Evolutionary conservation across 1,284 basidiomycete genomes (phyloP), one percentile per base, ranked within the genome.

Genomic region (Neotropicomus parvogracilis): DNA sequence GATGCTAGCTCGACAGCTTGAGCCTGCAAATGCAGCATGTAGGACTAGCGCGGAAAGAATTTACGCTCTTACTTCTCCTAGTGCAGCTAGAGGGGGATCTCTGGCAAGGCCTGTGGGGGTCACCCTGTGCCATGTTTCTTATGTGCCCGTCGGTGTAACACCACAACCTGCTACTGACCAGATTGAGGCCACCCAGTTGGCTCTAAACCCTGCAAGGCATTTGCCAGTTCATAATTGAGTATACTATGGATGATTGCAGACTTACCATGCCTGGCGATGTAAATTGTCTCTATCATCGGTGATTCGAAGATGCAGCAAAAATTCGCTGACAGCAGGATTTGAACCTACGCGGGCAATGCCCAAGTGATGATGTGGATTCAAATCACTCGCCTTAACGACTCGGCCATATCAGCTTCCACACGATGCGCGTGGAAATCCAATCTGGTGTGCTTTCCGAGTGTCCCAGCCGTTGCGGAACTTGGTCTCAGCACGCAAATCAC

Each of bases 331-430:
- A 82, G 79, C 80, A 85, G 81, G 83, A 79, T 83, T 83, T 80
- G 81, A 83, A 83, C 81, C 80, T 83, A 80, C 79, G 81, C 81
- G 79, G 78, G 77, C 71, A 78, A 76, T 74, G 72, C 75, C 78
- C 81, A 85, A 83, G 80, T 83, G 83, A 85, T 85, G 66, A 69
- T 70, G 75, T 57, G 60, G 54, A 68, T 81, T 82, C 79, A 81
- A 82, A 80, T 80, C 82, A 80, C 77, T 82, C 81, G 79, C 82
- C 81, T 83, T 85, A 85, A 85, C 82, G 78, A 85, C 83, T 85
- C 81, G 81, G 83, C 80, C 82, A 85, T 83, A 77, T 79, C 80
- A 83, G 80, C 80, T 72, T 55, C 31, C 6, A 20, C 13, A 5
- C 12, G 3, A 12, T 2, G 6, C 3, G 4, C n/a, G 2, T 8